Evolutionary conservation across 305 asterid genomes (phyloP), one percentile per base, ranked within the genome.

Genomic region (Fraxinus latifolia): DNA sequence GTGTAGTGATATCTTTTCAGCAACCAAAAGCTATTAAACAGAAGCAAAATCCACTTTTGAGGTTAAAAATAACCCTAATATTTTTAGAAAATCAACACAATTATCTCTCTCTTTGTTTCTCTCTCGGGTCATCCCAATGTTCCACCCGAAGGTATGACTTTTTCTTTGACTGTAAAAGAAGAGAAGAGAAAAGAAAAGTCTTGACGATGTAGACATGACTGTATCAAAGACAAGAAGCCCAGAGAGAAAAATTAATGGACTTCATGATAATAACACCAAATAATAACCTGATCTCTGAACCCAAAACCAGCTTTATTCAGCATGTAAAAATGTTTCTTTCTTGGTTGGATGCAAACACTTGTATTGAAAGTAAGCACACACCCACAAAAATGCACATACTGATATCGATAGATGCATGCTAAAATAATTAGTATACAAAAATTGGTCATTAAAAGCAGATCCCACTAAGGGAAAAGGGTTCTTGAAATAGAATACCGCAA

Each of bases 151-250:
- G 82, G 82, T 72, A 84, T 85, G 89, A 85, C 87, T 74, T 80
- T 76, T 79, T 67, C 42, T 79, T 86, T 86, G 92, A 87, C 89
- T 87, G 88, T 85, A 79, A 83, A 84, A 82, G 81, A 83, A 79
- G 60, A 79, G 25, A 80, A 81, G 84, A 86, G 12, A 27, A 78
- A 85, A 84, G 15, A 83, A 65, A 78, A 82, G 91, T 77, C 84
- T 87, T 42, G 85, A 81, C 50, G 98, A 94, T 90, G 89, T 89
- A 80, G 98, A 94, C 95, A 78, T 86, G 94, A 90, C 96, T 85
- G 80, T 34, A 81, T 47, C 74, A 84, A 80, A 84, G 80, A 82
- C 83, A 82, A 83, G 77, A 79, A 78, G 60, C 80, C 85, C 76
- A 23, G 81, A 58, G 79, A 72, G 80, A 29, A 31, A 72, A 74